Evolutionary conservation across 345 rosid genomes (phyloP), one percentile per base, ranked within the genome.

Genomic region (Orychophragmus violaceus): DNA sequence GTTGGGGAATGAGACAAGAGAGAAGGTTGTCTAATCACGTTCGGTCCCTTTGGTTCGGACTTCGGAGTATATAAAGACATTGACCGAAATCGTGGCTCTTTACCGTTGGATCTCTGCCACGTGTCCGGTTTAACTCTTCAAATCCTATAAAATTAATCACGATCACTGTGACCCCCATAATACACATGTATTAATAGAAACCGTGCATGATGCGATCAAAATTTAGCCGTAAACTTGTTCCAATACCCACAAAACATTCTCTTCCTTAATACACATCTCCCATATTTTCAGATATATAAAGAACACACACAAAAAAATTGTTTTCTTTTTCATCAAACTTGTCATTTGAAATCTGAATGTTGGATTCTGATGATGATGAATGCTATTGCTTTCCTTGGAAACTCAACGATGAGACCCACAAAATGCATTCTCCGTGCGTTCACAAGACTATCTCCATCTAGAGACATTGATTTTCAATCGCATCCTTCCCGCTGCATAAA

Each of bases 351-450:
- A 60, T 51, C 44, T 60, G 21, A 6, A 25, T 29, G n/a, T 61
- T 69, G 57, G 13, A 50, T 13, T 36, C 28, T 41, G 62, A 74
- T 60, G 32, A 74, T 60, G 32, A 74, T 66, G 72, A 66, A 53
- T 51, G 72, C 50, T 8, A 66, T 73, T 5, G 37, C 41, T 67
- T 44, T 60, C 10, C 27, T 74, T 60, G 77, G 72, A 59, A 66
- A 74, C 57, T 24, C 68, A 67, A 61, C 64, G 9, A 74, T 74
- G 68, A 60, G 41, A 44, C 73, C 77, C 2, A 53, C 77, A 9
- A 62, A 21, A 67, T 60, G 51, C 13, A 32, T 74, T 60, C 73
- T 67, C 25, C 68, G 68, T 8, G 69, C 73, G 1, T 27, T 74
- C 3, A 33, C 68, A 19, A 74, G 73, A 60, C 17, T 59, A 5